Evolutionary conservation across 306 rosid genomes (phyloP), one percentile per base, ranked within the genome.

Genomic region (Cucurbita maxima): DNA sequence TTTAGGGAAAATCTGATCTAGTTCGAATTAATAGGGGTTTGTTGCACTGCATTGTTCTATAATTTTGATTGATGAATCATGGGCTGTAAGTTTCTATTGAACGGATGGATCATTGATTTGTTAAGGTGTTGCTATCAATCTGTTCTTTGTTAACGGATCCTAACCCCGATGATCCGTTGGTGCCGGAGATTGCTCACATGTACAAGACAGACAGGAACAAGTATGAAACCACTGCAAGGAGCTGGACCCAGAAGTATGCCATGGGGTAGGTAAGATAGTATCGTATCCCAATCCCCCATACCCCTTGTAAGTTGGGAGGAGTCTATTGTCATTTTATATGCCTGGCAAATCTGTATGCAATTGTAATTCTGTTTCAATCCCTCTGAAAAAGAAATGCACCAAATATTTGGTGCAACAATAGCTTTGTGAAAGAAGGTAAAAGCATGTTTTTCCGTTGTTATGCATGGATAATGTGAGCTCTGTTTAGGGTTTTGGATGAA

Each of bases 211-310:
- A 87, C 84, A 80, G 89, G 82, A 83, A 67, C 83, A 87, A 87
- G 80, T 87, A 87, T 71, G 92, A 87, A 81, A 77, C 92, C 48
- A 85, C 87, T 50, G 92, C 89, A 19, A 81, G 92, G 81, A 85
- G 89, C 87, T 87, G 92, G 92, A 85, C 92, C 81, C 92, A 87
- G 83, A 87, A 87, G 78, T 83, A 85, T 76, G 92, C 92, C 76
- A 87, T 85, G 92, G 92, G 92, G 62, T 87, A 74, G 79, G 38
- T 13, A 15, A 74, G 79, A 54, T 13, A 15, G 50, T 54, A 20
- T 73, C 15, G 50, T 54, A 20, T 73, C 15, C 41, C n/a, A 58
- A 58, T 22, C 37, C 19, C n/a, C 34, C 34, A 25, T 67, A 44
- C 45, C 18, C 72, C 72, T 67, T 67, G 72, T 67, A 67, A 67